These are phyloP conservation scores for Blepharisma stoltei DNA, from an alignment of 73 alveolate species.

Conservation along the genomic window DNA sequence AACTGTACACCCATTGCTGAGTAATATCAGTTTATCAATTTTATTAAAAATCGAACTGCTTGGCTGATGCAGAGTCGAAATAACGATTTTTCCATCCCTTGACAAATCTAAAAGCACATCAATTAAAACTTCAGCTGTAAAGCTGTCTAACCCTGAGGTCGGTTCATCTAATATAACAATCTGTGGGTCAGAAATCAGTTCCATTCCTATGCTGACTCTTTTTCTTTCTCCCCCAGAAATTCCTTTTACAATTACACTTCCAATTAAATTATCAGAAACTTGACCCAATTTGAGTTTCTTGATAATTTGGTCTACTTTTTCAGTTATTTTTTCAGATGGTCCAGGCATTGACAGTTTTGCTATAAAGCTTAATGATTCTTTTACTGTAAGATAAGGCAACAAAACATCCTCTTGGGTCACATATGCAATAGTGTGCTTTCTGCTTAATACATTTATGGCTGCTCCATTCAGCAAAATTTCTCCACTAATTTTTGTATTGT, in stretches of 20 bases:
- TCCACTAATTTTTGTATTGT: conserved; percentile 21
- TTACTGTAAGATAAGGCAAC: conserved; percentile 53
- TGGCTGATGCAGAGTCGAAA: conserved; percentile 84
- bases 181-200: conserved; percentile 56
- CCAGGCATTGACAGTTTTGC: conserved; percentile 49
- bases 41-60: conserved; percentile 59
- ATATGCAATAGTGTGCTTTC: conserved; percentile 31
- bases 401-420: conserved; percentile 51
- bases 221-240: conserved; percentile 75
- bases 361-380: conserved; percentile 54
- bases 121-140: conserved; percentile 51
- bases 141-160: conserved; percentile 62
- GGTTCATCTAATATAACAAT: conserved; percentile 69
- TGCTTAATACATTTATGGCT: neutral
- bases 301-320: conserved; percentile 46
- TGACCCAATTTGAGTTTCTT: conserved; percentile 36
- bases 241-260: conserved; percentile 55
- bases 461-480: neutral
- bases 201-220: conserved; percentile 62
- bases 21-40: conserved; percentile 67
- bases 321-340: conserved; percentile 31
- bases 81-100: conserved; percentile 59
- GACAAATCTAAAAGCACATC: conserved; percentile 56
- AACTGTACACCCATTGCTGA: conserved; percentile 54
- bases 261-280: conserved; percentile 54